phyloP scores from a whole-genome alignment of 1,139 yeast species.

The Waltiozyma sp. region DNA sequence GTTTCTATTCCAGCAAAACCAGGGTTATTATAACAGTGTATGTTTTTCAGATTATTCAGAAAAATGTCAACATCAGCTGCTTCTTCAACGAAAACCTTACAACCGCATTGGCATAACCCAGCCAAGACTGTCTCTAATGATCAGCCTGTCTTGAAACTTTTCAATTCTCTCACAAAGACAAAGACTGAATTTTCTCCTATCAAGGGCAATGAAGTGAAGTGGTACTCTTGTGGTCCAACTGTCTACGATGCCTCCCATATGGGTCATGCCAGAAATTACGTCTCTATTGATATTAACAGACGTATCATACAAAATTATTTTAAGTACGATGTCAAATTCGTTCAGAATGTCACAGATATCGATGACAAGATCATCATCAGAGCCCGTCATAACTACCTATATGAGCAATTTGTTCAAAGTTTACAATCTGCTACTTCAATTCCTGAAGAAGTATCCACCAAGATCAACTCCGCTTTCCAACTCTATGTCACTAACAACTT shows the following conservation, averaged over 20 bases:
- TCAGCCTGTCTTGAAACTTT: conserved; percentile 34
- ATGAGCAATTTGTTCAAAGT: conserved; percentile 40
- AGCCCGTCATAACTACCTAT: conserved; percentile 82
- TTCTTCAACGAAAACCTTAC: conserved; percentile 21
- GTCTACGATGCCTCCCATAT: conserved; percentile 95
- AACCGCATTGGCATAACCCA: conserved; percentile 34
- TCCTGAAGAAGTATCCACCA: conserved; percentile 27
- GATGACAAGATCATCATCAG: conserved; percentile 94
- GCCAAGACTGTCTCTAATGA: conserved; percentile 7
- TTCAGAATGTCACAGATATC: conserved; percentile 94
- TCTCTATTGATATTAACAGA: conserved; percentile 85
- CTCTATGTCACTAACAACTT: conserved; percentile 52
- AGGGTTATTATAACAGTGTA: neutral
- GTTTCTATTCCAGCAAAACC: neutral
- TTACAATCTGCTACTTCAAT: conserved; percentile 20
- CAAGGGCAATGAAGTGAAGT: conserved; percentile 51
- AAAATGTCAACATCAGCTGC: conserved; percentile 14
- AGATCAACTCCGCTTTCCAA: conserved; percentile 25
- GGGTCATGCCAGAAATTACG: conserved; percentile 99
- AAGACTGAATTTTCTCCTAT: conserved; percentile 70
- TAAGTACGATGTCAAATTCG: conserved; percentile 76
- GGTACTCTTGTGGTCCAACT: conserved; percentile 99
- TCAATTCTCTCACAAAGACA: conserved; percentile 74
- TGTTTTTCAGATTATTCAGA: conserved; percentile 6
- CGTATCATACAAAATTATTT: conserved; percentile 82